Conservation (phyloP, 2,329 filamentous ascomycete species). For the Pyrenophora seminiperda region DNA sequence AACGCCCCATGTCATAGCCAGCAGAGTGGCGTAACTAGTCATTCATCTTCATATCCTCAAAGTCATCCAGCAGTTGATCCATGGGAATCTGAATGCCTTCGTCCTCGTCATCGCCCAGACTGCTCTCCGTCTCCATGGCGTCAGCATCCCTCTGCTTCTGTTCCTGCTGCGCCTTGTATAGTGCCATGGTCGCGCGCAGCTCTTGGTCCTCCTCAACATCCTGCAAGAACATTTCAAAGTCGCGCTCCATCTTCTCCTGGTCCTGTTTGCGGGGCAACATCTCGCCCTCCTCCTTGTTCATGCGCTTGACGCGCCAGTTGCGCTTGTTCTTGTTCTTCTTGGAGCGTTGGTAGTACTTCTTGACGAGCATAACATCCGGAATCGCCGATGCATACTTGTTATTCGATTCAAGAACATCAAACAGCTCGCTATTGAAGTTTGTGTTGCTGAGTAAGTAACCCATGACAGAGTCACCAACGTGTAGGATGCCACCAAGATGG, state of each 20-base stretch:
- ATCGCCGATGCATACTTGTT: constrained; percentile 74
- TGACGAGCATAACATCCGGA: constrained; percentile 92
- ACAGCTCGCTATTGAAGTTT: constrained; percentile 90
- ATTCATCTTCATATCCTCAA: constrained; percentile 84
- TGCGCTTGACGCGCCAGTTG: constrained; percentile 93
- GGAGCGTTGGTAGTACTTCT: constrained; percentile 91
- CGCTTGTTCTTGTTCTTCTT: constrained; percentile 70
- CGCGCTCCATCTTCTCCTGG: constrained; percentile 83
- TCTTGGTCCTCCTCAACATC: constrained; percentile 97
- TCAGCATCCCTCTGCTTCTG: constrained; percentile 63
- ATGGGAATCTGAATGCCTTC: constrained; percentile 60
- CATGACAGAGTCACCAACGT: constrained; percentile 89
- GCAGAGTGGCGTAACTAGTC: constrained; percentile 24
- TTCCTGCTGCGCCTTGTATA: constrained; percentile 74
- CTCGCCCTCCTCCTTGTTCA: constrained; percentile 88
- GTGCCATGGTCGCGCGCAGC: constrained; percentile 76
- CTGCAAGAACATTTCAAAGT: constrained; percentile 96
- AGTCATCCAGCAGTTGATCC: constrained; percentile 78
- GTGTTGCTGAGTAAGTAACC: constrained; percentile 90
- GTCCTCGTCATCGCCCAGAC: constrained; percentile 59
- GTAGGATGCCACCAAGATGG: constrained; percentile 83
- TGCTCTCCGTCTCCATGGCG: constrained; percentile 69
- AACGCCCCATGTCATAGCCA: constrained; percentile 4
- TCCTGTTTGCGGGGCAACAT: constrained; percentile 85
- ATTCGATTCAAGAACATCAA: constrained; percentile 81